A percentile compares a stretch with the other conserved stretches of the same genome.
Evolutionary conservation across 257 asterid species (phyloP).

Genomic region (Vinca minor): DNA sequence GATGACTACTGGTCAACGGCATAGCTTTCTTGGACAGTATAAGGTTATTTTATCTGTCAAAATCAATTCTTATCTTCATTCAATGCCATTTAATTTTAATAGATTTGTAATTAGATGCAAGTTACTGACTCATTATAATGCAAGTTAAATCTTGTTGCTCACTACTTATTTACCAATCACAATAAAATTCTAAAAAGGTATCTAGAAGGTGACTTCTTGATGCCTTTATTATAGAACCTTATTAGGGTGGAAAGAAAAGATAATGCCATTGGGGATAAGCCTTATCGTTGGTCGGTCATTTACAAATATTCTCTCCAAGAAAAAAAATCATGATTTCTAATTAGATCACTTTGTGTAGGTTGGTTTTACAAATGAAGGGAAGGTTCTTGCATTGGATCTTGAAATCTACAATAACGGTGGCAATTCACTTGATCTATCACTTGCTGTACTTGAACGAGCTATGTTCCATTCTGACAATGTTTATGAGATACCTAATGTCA

Average conservation of each 20-base stretch:
- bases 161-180: not conserved
- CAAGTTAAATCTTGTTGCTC: not conserved
- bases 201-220: not conserved
- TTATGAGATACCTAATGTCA: constrained; percentile 81
- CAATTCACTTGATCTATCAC: constrained; percentile 85
- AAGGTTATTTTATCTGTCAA: constrained; percentile 40
- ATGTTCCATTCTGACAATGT: constrained; percentile 92
- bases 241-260: not conserved
- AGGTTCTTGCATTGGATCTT: constrained; percentile 85
- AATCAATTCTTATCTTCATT: constrained; percentile 6
- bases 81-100: not conserved
- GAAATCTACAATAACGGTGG: constrained; percentile 81
- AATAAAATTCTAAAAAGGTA: not conserved
- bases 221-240: not conserved
- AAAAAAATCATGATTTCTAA: constrained; percentile 3
- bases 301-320: not conserved
- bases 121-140: not conserved
- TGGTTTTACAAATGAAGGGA: constrained; percentile 77
- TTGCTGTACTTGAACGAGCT: constrained; percentile 88
- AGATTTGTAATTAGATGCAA: not conserved
- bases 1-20: constrained; percentile 92
- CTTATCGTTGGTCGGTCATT: not conserved
- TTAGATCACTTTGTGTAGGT: constrained; percentile 39
- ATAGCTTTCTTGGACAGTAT: constrained; percentile 88
- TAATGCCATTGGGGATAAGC: not conserved